A percentile compares a stretch with the other conserved stretches of the same genome.
phyloP scores from a whole-genome alignment of 306 rosid species.

The Nissolia schottii region DNA sequence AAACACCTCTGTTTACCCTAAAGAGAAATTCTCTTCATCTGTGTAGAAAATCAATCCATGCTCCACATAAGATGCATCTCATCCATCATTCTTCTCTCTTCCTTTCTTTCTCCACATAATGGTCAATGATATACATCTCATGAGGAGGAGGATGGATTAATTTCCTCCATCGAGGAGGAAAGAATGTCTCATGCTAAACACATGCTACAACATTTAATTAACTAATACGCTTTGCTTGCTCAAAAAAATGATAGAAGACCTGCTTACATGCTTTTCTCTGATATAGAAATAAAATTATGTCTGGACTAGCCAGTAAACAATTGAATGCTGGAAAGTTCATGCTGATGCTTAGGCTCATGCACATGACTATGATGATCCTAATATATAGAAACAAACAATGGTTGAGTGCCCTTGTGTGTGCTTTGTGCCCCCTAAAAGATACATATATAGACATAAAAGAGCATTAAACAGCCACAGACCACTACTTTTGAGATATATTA shows the following conservation, averaged over 20 bases:
- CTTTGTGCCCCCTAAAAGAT: slow-evolving; percentile 20
- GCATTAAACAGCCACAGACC: slow-evolving; percentile 37
- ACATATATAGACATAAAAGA: slow-evolving; percentile 8
- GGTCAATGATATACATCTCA: too few relatives aligned
- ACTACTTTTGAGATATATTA: slow-evolving; percentile 43
- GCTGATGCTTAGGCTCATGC: slow-evolving; percentile 7
- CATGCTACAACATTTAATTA: not conserved
- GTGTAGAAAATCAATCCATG: too few relatives aligned
- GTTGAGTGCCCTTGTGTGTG: slow-evolving; percentile 16
- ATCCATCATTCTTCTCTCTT: too few relatives aligned
- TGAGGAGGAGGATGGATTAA: too few relatives aligned
- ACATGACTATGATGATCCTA: slow-evolving; percentile 14
- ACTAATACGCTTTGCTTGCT: not conserved
- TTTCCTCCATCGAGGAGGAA: too few relatives aligned
- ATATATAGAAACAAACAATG: slow-evolving; percentile 24
- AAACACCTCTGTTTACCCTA: too few relatives aligned
- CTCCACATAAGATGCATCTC: too few relatives aligned
- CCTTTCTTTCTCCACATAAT: too few relatives aligned
- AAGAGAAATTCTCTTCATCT: too few relatives aligned
- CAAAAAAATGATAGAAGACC: not conserved
- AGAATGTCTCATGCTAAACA: too few relatives aligned
- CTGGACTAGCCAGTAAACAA: slow-evolving; percentile 18
- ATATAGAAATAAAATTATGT: not conserved
- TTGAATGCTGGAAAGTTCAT: slow-evolving; percentile 6
- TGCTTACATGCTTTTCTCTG: not conserved